Evolutionary conservation across 306 rosid species (phyloP).

Genomic region (Ochetophila trinervis): DNA sequence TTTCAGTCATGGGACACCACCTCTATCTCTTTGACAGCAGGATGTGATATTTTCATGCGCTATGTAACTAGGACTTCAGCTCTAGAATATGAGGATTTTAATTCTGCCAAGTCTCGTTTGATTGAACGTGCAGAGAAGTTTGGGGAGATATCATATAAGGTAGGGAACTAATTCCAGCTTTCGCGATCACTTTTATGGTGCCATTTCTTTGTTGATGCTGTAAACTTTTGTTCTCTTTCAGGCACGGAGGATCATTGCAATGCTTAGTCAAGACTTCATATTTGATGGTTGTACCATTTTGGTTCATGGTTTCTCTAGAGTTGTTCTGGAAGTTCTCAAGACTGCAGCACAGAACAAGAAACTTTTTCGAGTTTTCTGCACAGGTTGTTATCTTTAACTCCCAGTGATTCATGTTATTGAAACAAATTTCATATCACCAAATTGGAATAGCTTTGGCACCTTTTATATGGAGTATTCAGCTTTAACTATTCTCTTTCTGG

Average conservation of each 20-base stretch:
- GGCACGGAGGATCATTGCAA: slow-evolving; percentile 91
- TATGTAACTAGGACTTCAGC: slow-evolving; percentile 93
- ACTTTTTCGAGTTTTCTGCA: slow-evolving; percentile 82
- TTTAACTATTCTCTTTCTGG: no score
- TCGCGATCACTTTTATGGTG: neutral
- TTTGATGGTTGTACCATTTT: slow-evolving; percentile 88
- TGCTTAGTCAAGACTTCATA: slow-evolving; percentile 89
- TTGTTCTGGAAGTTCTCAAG: slow-evolving; percentile 77
- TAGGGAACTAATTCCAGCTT: slow-evolving; percentile 12
- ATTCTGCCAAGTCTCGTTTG: slow-evolving; percentile 80
- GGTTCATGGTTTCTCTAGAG: slow-evolving; percentile 95
- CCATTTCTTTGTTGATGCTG: neutral
- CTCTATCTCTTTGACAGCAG: slow-evolving; percentile 89
- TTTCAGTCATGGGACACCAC: slow-evolving; percentile 85
- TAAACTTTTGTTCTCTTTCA: slow-evolving; percentile 25
- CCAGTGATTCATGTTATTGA: neutral
- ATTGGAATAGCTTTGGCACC: neutral
- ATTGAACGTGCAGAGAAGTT: slow-evolving; percentile 98
- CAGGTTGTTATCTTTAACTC: slow-evolving; percentile 46
- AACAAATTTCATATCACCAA: neutral
- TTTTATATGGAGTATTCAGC: neutral
- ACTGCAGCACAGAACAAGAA: slow-evolving; percentile 79
- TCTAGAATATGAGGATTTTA: slow-evolving; percentile 82
- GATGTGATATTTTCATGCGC: slow-evolving; percentile 85
- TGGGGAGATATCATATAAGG: slow-evolving; percentile 91